Base-by-base conservation (phyloP, 306 rosid species). In the Quercus agrifolia region DNA sequence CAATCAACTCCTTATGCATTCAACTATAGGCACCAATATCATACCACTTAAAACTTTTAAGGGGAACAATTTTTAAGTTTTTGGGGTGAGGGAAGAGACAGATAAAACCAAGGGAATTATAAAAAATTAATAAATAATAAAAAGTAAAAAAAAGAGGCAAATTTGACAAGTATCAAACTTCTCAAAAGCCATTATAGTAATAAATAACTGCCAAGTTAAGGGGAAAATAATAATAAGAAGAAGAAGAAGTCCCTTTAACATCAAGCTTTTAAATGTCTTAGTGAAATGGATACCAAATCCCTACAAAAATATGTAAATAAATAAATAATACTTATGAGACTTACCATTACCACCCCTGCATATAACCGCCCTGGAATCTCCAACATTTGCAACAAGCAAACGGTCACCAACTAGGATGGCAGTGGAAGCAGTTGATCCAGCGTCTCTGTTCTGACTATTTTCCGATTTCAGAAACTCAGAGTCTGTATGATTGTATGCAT, bases 371-470 rank as follows among this genome's bases (percentile, higher is more conserved):
- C 98, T 87, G 59, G 97, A 94, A 71, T 94, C 98, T 28, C 97
- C 98, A 83, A 94, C 98, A 79, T 94, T 94, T 84, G 98, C 98
- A 74, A 94, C 98, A 74, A 94, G 97, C 87, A 94, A 87, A 41
- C 97, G 98, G 25, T 94, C 93, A 74, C 98, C 98, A 77, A 94
- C 98, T 57, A 94, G 85, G 78, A 94, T 91, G 56, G 98, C 98
- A 78, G 97, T 94, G 82, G 98, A 94, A 79, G 98, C 98, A 81
- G 98, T 94, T 74, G 98, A 94, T 56, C 98, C 98, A 73, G 98
- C 98, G 81, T 94, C 98, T 79, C 94, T 87, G 79, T 91, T 89
- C 78, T 94, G 97, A 63, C 66, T 87, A 78, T 94, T 92, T 81
- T 94, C 98, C 11, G 92, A 91, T 86, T 94, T 94, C 88, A 94